Percentiles rank a stretch among this genome's conserved stretches.
Evolutionary conservation across 495 filamentous ascomycete genomes (phyloP).

Genomic region (Penicillium angulare): DNA sequence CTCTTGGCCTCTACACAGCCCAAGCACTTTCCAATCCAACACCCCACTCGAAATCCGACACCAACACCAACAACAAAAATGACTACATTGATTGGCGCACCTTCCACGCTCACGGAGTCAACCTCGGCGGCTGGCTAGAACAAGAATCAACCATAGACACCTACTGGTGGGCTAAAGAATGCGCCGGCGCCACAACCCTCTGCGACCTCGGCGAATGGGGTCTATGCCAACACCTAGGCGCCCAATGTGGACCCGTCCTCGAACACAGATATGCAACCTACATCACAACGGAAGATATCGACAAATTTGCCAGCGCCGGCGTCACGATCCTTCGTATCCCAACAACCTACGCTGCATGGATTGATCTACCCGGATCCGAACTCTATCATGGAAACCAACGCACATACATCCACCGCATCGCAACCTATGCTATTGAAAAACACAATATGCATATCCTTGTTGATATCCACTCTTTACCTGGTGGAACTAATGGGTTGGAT

Average conservation of each 20-base stretch:
- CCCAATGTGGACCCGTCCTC: conserved; percentile 20
- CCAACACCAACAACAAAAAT: not conserved
- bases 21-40: not conserved
- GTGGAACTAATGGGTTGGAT: conserved; percentile 27
- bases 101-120: conserved; percentile 28
- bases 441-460: conserved; percentile 34
- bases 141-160: conserved; percentile 35
- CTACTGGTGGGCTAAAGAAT: conserved; percentile 23
- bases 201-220: conserved; percentile 25
- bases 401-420: conserved; percentile 22
- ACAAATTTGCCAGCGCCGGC: conserved; percentile 21
- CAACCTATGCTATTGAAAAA: conserved; percentile 25
- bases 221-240: conserved; percentile 25
- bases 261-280: conserved; percentile 31
- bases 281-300: conserved; percentile 29
- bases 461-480: conserved; percentile 33
- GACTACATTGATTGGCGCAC: conserved; percentile 27
- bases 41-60: conserved; percentile 1
- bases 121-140: conserved; percentile 35
- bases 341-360: conserved; percentile 27
- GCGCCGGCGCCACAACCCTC: conserved; percentile 17
- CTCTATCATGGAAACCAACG: conserved; percentile 31
- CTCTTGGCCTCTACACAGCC: not conserved
- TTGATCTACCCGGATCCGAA: conserved; percentile 28
- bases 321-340: conserved; percentile 32